Base-by-base conservation (phyloP, 345 rosid species). In the Excoecaria agallocha region DNA sequence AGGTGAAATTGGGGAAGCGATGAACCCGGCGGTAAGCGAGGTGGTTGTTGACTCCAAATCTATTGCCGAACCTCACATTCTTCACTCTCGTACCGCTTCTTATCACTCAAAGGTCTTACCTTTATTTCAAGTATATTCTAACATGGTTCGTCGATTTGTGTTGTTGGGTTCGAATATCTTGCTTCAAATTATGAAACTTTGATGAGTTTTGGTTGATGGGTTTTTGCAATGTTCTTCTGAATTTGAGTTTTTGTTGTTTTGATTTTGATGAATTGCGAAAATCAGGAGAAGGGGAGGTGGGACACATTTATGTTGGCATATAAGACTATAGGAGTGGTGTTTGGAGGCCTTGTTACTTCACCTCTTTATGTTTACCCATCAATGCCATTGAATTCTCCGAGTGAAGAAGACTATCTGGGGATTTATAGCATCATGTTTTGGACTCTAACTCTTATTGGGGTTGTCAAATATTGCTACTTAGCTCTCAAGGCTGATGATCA, bases 281-380 rank as follows among this genome's bases (percentile, higher is more conserved):
- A 66, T 39, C 55, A 83, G 89, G 77, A 77, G 41, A 80, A 30
- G 20, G 64, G 83, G 73, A 70, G 69, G 77, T 69, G 84, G 86
- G 80, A 68, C 66, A 76, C 70, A 65, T 41, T 85, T 73, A 19
- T 81, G 8, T 80, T 85, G 54, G 90, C 90, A 10, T 86, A 86
- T 81, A 85, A 74, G 86, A 89, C 91, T 43, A 74, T 89, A 3
- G 94, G 91, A 71, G 89, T 90, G 7, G 94, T 88, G 15, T 90
- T 88, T 77, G 92, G 94, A 59, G 91, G 92, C n/a, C 84, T 90
- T 12, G 95, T 88, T 19, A 90, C 92, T 25, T 90, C 92, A 7
- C 91, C 95, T 7, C 65, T 86, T 1, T 90, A 90, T 49, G 91
- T 88, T 15, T 88, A 88, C 45, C 92, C 91, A 8, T 88, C 89